phyloP scores from a whole-genome alignment of 176 grass and related monocot species.

The Stipa capillata region DNA sequence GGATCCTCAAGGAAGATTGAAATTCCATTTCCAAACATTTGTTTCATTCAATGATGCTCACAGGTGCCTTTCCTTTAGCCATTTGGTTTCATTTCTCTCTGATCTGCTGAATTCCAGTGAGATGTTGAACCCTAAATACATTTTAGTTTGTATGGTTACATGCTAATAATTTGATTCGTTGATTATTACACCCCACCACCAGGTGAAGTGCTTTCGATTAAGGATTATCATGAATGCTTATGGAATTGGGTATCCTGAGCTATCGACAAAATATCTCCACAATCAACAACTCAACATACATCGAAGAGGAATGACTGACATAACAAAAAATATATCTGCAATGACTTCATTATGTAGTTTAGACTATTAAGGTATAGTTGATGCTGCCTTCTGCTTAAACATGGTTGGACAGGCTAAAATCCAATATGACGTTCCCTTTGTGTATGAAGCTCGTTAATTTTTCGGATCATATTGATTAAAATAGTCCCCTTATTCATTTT shows the following conservation, averaged over 20 bases:
- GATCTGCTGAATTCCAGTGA: not conserved
- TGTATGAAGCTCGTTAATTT: not conserved
- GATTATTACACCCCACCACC: not conserved
- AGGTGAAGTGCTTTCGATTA: not conserved
- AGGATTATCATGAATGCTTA: not conserved
- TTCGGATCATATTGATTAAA: not conserved
- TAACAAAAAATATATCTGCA: not conserved
- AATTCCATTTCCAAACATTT: constrained; percentile 96
- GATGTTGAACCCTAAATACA: not conserved
- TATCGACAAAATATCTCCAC: not conserved
- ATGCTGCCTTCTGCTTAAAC: not conserved
- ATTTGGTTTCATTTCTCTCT: not conserved
- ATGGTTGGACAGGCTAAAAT: not conserved
- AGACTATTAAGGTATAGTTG: not conserved
- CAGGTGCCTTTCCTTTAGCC: constrained; percentile 40
- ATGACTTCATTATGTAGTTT: not conserved
- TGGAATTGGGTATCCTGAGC: not conserved
- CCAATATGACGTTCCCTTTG: not conserved
- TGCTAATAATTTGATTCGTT: not conserved
- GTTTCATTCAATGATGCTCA: constrained; percentile 79
- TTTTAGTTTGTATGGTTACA: not conserved
- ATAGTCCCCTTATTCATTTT: not conserved
- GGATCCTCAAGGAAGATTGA: constrained; percentile 66
- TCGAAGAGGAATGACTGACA: not conserved
- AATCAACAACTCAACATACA: not conserved